Conservation (phyloP, 2,329 filamentous ascomycete genomes). For the Sarocladium kiliense region DNA sequence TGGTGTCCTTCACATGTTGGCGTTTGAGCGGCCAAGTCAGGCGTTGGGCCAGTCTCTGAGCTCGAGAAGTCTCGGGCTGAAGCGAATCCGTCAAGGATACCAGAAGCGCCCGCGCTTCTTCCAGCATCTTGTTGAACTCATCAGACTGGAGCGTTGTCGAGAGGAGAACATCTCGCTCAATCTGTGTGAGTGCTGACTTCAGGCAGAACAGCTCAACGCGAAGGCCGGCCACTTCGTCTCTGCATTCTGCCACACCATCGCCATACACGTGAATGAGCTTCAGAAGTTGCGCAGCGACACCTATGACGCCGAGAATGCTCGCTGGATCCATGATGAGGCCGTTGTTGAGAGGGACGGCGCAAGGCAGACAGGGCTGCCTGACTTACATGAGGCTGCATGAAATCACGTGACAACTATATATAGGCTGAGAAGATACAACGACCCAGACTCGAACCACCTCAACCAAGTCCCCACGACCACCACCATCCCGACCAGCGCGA, state of each 20-base stretch:
- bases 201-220: slow-evolving; percentile 10
- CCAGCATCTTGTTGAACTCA: slow-evolving; percentile 9
- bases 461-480: background rate
- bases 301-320: slow-evolving; percentile 8
- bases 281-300: slow-evolving; percentile 6
- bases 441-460: background rate
- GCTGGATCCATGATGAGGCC: slow-evolving; percentile 8
- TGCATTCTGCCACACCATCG: slow-evolving; percentile 7
- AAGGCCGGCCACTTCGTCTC: slow-evolving; percentile 9
- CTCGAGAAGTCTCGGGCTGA: background rate
- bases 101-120: slow-evolving; percentile 4
- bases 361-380: background rate
- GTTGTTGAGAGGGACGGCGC: background rate
- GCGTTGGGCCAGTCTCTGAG: background rate
- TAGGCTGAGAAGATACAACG: background rate
- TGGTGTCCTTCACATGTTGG: slow-evolving; percentile 1
- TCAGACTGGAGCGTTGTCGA: background rate
- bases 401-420: background rate
- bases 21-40: slow-evolving; percentile 9
- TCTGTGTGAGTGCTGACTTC: slow-evolving; percentile 8
- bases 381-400: background rate
- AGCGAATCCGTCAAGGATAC: background rate
- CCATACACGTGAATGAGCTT: slow-evolving; percentile 7
- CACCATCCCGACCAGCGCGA: background rate
- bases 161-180: background rate